A percentile compares a stretch with the other conserved stretches of the same genome.
Evolutionary conservation across 495 filamentous ascomycete species (phyloP).

Genomic region (Chaetomium tenue): DNA sequence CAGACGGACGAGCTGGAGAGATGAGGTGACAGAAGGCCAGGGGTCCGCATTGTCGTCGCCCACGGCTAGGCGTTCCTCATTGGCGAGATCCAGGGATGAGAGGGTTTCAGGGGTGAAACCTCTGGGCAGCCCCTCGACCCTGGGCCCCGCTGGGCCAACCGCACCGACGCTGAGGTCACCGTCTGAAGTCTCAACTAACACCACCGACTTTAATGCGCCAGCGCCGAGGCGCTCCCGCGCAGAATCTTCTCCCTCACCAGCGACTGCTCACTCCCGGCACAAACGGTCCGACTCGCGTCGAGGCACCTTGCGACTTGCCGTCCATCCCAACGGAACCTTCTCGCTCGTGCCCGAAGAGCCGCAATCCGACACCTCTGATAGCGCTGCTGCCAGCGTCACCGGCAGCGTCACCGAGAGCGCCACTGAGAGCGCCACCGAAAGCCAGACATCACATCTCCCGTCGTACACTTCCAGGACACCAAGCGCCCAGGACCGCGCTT

Average conservation of each 20-base stretch:
- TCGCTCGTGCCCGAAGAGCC: constrained; percentile 38
- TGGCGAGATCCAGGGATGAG: constrained; percentile 41
- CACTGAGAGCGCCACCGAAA: constrained; percentile 25
- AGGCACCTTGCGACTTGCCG: constrained; percentile 38
- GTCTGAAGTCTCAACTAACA: constrained; percentile 37
- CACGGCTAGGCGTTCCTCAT: constrained; percentile 38
- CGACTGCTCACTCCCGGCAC: constrained; percentile 22
- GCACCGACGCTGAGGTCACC: constrained; percentile 34
- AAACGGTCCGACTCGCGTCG: constrained; percentile 40
- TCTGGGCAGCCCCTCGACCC: constrained; percentile 38
- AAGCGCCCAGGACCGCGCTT: constrained; percentile 47
- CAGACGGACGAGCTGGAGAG: constrained; percentile 21
- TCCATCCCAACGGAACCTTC: constrained; percentile 52
- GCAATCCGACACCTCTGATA: constrained; percentile 26
- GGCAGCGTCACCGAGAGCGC: constrained; percentile 28
- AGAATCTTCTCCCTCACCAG: constrained; percentile 22
- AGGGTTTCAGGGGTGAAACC: constrained; percentile 51
- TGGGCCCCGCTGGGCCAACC: constrained; percentile 29
- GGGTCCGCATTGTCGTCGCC: constrained; percentile 44
- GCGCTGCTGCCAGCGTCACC: constrained; percentile 25
- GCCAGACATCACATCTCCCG: constrained; percentile 35
- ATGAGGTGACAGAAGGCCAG: constrained; percentile 24
- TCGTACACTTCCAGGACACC: constrained; percentile 41
- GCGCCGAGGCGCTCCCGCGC: constrained; percentile 19
- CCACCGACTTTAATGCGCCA: constrained; percentile 28